These are phyloP conservation scores for Ustilago shanxiensis DNA, from an alignment of 1,284 basidiomycete species.

Conservation along the genomic window DNA sequence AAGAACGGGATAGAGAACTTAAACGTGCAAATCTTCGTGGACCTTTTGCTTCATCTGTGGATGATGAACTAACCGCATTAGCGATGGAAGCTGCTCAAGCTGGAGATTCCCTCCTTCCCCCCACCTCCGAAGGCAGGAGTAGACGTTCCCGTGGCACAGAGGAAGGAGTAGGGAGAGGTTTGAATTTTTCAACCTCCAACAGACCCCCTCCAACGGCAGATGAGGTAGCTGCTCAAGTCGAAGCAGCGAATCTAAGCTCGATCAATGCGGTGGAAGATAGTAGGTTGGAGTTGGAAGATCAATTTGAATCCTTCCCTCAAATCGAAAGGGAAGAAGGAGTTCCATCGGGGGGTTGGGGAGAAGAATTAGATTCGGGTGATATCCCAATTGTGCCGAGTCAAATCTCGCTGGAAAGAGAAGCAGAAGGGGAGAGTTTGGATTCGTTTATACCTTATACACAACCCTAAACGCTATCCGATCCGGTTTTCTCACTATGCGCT, in stretches of 20 bases:
- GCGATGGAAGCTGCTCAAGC: constrained; percentile 39
- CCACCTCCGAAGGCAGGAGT: no score
- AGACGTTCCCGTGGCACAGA: neutral
- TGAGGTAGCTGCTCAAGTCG: constrained; percentile 15
- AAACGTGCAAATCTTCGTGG: no score
- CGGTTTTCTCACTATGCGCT: no score
- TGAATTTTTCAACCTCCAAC: constrained; percentile 6
- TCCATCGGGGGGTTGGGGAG: neutral
- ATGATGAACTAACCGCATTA: constrained; percentile 39
- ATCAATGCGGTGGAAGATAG: constrained; percentile 19
- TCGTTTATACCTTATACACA: constrained; percentile 37
- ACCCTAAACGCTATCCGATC: constrained; percentile 10
- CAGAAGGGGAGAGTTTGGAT: neutral
- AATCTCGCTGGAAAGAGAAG: neutral
- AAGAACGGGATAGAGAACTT: constrained; percentile 20
- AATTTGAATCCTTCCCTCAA: constrained; percentile 22
- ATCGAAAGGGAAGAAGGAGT: neutral
- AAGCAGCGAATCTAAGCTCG: constrained; percentile 24
- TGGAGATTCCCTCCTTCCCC: constrained; percentile 11
- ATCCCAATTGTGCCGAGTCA: no score
- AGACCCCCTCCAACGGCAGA: constrained; percentile 12
- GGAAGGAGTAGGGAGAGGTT: neutral
- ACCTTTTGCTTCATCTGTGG: neutral
- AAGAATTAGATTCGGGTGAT: neutral
- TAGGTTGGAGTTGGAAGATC: constrained; percentile 30